Evolutionary conservation across 768 basidiomycete species (phyloP).

Genomic region (Boletus rufocinnamomeus): DNA sequence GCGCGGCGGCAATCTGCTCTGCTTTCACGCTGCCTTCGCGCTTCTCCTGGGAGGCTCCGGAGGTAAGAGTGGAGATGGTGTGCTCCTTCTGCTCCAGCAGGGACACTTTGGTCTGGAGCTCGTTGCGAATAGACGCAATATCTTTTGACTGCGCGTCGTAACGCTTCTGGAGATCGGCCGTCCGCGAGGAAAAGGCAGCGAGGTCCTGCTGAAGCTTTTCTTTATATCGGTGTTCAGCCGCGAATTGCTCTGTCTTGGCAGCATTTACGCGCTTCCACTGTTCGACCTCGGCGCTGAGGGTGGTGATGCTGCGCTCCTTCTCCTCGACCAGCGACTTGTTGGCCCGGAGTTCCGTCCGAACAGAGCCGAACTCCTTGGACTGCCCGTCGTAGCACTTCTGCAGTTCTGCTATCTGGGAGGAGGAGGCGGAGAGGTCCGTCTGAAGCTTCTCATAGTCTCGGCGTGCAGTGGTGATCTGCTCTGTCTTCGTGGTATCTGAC

Average conservation of each 20-base stretch:
- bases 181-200: neutral
- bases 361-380: neutral
- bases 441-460: conserved; percentile 4
- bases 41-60: neutral
- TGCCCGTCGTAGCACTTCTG: neutral
- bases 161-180: neutral
- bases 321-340: neutral
- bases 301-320: neutral
- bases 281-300: neutral
- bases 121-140: neutral
- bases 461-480: neutral
- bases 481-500: neutral
- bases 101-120: neutral
- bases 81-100: conserved; percentile 6
- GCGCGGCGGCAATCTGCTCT: neutral
- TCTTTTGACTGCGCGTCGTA: neutral
- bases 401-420: conserved; percentile 2
- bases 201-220: neutral
- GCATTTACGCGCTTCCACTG: neutral
- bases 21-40: neutral
- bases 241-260: neutral
- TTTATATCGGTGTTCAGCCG: neutral
- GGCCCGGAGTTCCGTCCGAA: neutral
- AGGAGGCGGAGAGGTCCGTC: neutral
- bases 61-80: neutral